Evolutionary conservation across 2,329 filamentous ascomycete genomes (phyloP).

Genomic region (Drechslera avenae): DNA sequence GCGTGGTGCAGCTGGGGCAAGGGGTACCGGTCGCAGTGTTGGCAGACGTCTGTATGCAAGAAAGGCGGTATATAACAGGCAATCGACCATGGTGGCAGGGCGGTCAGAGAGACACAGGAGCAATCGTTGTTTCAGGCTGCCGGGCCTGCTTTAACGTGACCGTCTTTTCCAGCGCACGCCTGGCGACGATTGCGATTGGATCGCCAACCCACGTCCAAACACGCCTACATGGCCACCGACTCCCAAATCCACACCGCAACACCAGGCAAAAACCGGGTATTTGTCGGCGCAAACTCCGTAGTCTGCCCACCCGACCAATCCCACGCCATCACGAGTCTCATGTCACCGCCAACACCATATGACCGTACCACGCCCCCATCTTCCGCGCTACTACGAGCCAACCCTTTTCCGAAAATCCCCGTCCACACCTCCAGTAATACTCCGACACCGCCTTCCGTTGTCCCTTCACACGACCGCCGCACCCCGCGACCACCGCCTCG

Average conservation of each 20-base stretch:
- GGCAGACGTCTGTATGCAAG: no score
- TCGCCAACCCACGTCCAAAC: no score
- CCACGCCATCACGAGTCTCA: conserved; percentile 18
- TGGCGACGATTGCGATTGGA: no score
- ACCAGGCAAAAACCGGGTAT: neutral
- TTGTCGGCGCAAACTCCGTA: neutral
- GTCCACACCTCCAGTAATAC: conserved; percentile 6
- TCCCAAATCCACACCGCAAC: neutral
- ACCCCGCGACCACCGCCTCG: conserved; percentile 16
- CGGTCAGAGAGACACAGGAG: no score
- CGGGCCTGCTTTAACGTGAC: no score
- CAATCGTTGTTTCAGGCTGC: no score
- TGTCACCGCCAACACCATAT: conserved; percentile 13
- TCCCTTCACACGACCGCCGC: conserved; percentile 10
- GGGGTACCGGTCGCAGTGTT: neutral
- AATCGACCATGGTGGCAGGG: no score
- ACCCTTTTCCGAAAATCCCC: conserved; percentile 4
- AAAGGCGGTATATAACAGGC: no score
- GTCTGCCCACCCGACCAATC: conserved; percentile 11
- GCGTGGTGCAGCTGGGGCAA: neutral
- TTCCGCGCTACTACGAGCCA: conserved; percentile 1
- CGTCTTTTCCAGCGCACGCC: no score
- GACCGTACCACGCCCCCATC: conserved; percentile 18
- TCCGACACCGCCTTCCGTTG: neutral
- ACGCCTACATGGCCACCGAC: neutral